phyloP scores from a whole-genome alignment of 257 asterid genomes.

The Gentiana straminea region DNA sequence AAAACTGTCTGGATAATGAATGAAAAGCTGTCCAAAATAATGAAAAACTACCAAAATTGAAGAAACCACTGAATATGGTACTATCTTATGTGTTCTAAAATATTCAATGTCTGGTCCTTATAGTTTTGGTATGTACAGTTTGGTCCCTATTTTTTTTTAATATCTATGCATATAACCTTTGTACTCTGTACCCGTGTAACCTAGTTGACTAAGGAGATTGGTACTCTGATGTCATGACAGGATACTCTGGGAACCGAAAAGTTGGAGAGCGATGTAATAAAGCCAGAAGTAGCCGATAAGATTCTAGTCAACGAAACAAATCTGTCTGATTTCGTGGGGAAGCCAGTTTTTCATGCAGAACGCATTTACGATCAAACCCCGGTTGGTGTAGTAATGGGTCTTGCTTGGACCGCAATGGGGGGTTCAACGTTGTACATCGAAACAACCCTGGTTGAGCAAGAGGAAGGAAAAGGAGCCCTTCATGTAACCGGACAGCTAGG shows the following conservation, averaged over 20 bases:
- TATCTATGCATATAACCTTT: not conserved
- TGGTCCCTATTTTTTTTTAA: not conserved
- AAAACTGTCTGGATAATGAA: no score
- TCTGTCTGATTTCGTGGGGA: slow-evolving; percentile 81
- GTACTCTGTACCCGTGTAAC: no score
- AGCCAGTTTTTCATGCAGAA: slow-evolving; percentile 97
- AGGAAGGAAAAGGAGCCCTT: slow-evolving; percentile 83
- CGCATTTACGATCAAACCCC: slow-evolving; percentile 83
- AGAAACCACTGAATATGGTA: no score
- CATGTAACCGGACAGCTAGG: slow-evolving; percentile 89
- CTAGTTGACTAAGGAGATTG: no score
- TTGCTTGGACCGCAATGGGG: slow-evolving; percentile 99
- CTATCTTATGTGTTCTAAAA: no score
- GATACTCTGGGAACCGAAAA: slow-evolving; percentile 32
- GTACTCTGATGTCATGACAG: slow-evolving; percentile 18
- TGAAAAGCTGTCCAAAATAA: no score
- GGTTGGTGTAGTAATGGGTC: slow-evolving; percentile 95
- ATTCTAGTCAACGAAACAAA: slow-evolving; percentile 58
- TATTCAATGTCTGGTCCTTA: no score
- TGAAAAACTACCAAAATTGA: no score
- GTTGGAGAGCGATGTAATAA: slow-evolving; percentile 19
- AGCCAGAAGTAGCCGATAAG: slow-evolving; percentile 32
- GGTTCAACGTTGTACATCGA: slow-evolving; percentile 93
- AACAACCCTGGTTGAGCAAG: slow-evolving; percentile 66
- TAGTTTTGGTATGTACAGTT: no score